Evolutionary conservation across 2,329 filamentous ascomycete genomes (phyloP).

Genomic region (Aspergillus aculeatinus): DNA sequence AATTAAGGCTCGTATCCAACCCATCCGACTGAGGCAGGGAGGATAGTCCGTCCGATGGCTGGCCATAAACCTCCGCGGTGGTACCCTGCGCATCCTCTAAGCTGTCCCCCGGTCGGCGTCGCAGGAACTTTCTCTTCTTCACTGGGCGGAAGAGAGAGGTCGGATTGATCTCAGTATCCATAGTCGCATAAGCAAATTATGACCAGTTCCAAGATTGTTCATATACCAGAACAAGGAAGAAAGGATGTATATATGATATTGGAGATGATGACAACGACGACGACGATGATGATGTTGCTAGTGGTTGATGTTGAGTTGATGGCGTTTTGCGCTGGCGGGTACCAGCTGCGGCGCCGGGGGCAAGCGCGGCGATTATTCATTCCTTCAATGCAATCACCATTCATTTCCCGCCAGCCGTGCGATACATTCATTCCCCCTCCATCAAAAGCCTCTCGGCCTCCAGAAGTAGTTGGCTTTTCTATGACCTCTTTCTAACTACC

Average conservation of each 20-base stretch:
- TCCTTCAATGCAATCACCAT: neutral
- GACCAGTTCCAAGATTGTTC: neutral
- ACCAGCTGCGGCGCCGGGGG: neutral
- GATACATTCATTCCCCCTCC: neutral
- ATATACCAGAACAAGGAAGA: neutral
- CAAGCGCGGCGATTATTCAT: neutral
- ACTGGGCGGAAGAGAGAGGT: conserved; percentile 45
- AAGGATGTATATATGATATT: neutral
- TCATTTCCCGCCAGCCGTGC: neutral
- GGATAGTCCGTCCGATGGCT: conserved; percentile 10
- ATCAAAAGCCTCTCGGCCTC: neutral
- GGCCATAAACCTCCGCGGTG: conserved; percentile 10
- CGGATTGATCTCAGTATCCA: conserved; percentile 30
- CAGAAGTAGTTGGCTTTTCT: neutral
- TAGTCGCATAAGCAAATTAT: conserved; percentile 13
- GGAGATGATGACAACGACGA: no score
- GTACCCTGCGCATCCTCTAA: conserved; percentile 11
- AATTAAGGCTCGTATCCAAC: conserved; percentile 21
- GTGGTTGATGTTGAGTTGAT: neutral
- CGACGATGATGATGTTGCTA: neutral
- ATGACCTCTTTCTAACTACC: neutral
- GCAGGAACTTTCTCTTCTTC: conserved; percentile 53
- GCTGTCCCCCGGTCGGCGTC: conserved; percentile 40
- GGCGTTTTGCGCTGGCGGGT: neutral
- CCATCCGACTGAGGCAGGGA: conserved; percentile 15